Evolutionary conservation across 2,329 filamentous ascomycete genomes (phyloP).

Genomic region (Fusarium palustre): DNA sequence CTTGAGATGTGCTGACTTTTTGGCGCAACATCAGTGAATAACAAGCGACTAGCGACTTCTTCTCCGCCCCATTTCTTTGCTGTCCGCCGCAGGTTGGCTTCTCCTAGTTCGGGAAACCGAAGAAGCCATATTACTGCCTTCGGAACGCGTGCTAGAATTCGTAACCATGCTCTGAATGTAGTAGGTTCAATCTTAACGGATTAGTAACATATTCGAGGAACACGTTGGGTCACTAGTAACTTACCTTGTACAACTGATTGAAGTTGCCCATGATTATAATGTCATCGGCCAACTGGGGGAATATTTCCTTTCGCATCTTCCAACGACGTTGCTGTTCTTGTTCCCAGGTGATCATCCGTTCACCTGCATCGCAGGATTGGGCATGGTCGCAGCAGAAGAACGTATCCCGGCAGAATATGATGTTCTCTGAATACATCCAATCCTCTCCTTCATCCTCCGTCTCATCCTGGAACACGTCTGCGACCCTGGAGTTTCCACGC

Average conservation of each 20-base stretch:
- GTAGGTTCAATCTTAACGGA: conserved; percentile 86
- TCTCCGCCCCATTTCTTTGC: conserved; percentile 86
- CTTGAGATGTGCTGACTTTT: conserved; percentile 95
- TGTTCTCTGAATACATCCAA: conserved; percentile 97
- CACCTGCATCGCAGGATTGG: conserved; percentile 83
- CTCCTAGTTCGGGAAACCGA: conserved; percentile 94
- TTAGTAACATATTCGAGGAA: conserved; percentile 12
- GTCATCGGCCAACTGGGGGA: conserved; percentile 84
- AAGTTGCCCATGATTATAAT: conserved; percentile 96
- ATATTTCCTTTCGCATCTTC: conserved; percentile 93
- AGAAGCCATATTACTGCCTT: conserved; percentile 95
- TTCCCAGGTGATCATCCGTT: conserved; percentile 79
- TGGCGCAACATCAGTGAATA: conserved; percentile 96
- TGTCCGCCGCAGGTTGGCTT: conserved; percentile 83
- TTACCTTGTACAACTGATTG: conserved; percentile 97
- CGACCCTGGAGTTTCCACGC: conserved; percentile 78
- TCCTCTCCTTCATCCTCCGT: conserved; percentile 76
- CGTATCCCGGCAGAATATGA: conserved; percentile 92
- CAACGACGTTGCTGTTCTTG: conserved; percentile 85
- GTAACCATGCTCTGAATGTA: conserved; percentile 94
- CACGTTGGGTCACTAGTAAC: conserved; percentile 32
- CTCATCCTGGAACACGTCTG: conserved; percentile 75
- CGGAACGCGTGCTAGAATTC: conserved; percentile 85
- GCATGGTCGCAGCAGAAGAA: conserved; percentile 99
- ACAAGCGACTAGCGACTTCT: conserved; percentile 85